These are phyloP conservation scores for Dioszegia hungarica DNA, from an alignment of 768 basidiomycete species.

Conservation along the genomic window DNA sequence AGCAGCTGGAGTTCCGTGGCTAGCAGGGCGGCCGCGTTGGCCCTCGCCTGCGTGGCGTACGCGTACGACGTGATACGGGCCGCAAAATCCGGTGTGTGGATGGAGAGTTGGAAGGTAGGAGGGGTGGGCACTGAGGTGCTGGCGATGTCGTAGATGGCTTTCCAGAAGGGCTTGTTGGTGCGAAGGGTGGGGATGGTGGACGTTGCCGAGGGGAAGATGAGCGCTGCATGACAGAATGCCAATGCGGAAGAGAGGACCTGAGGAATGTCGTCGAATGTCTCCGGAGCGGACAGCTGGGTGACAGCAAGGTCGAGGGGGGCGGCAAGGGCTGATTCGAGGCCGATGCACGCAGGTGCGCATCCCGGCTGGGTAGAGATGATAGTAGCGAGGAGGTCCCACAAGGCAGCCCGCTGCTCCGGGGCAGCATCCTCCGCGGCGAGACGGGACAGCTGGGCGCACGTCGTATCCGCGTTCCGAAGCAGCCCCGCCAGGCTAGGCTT, in stretches of 20 bases:
- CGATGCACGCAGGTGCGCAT: constrained; percentile 60
- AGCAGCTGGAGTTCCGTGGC: constrained; percentile 22
- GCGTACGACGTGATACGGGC: constrained; percentile 27
- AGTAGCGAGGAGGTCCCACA: constrained; percentile 78
- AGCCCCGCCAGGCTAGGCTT: constrained; percentile 33
- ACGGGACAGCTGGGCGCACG: constrained; percentile 12
- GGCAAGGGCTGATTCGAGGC: constrained; percentile 45
- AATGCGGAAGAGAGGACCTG: constrained; percentile 68
- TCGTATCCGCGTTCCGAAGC: constrained; percentile 19
- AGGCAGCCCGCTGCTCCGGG: constrained; percentile 58
- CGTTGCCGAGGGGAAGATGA: constrained; percentile 67
- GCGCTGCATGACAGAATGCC: constrained; percentile 56
- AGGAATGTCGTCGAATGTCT: constrained; percentile 66
- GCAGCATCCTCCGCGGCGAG: constrained; percentile 34
- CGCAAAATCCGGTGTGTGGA: constrained; percentile 32
- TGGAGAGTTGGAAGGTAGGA: constrained; percentile 51
- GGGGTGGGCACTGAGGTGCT: constrained; percentile 67
- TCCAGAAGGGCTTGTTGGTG: constrained; percentile 68
- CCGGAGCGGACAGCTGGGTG: constrained; percentile 65
- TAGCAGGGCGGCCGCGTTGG: constrained; percentile 31
- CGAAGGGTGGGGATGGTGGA: constrained; percentile 59
- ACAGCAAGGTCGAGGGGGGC: constrained; percentile 65
- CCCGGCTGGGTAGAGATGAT: constrained; percentile 84
- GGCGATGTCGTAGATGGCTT: constrained; percentile 60
- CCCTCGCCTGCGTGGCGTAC: constrained; percentile 31